phyloP scores from a whole-genome alignment of 257 asterid genomes.

The Ajuga chamaepitys region DNA sequence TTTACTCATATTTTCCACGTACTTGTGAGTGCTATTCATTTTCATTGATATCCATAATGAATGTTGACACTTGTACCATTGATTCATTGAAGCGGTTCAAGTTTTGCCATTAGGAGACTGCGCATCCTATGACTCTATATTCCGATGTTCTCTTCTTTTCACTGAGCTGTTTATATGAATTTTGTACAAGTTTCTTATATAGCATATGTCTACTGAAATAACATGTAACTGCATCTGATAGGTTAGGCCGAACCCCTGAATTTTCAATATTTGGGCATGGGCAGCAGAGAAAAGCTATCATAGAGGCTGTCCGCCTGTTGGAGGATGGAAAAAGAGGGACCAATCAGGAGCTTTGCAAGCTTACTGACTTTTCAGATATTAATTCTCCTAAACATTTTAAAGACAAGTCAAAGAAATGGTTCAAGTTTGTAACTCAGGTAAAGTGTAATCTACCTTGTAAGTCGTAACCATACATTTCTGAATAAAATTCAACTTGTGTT shows the following conservation, averaged over 20 bases:
- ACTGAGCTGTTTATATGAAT: neutral
- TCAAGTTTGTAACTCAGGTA: slow-evolving; percentile 81
- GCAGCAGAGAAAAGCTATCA: slow-evolving; percentile 88
- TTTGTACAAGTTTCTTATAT: neutral
- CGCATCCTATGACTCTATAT: neutral
- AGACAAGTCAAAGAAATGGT: slow-evolving; percentile 93
- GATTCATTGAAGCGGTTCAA: neutral
- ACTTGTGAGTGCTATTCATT: neutral
- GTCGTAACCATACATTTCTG: slow-evolving; percentile 13
- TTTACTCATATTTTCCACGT: too few relatives aligned
- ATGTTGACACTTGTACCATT: neutral
- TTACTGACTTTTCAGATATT: slow-evolving; percentile 29
- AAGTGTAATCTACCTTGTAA: neutral
- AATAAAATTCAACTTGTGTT: neutral
- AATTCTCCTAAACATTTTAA: slow-evolving; percentile 70
- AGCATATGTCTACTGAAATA: slow-evolving; percentile 5
- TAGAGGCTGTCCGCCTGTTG: slow-evolving; percentile 77
- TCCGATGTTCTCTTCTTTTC: neutral
- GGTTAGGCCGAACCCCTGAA: slow-evolving; percentile 81
- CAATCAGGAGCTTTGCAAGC: slow-evolving; percentile 32
- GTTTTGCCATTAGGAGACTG: neutral
- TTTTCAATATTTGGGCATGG: slow-evolving; percentile 88
- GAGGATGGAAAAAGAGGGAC: slow-evolving; percentile 52
- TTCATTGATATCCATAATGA: neutral
- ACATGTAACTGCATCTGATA: slow-evolving; percentile 29